These are phyloP conservation scores for Globisporangium perplexum DNA, from an alignment of 352 stramenopile species.

Conservation along the genomic window DNA sequence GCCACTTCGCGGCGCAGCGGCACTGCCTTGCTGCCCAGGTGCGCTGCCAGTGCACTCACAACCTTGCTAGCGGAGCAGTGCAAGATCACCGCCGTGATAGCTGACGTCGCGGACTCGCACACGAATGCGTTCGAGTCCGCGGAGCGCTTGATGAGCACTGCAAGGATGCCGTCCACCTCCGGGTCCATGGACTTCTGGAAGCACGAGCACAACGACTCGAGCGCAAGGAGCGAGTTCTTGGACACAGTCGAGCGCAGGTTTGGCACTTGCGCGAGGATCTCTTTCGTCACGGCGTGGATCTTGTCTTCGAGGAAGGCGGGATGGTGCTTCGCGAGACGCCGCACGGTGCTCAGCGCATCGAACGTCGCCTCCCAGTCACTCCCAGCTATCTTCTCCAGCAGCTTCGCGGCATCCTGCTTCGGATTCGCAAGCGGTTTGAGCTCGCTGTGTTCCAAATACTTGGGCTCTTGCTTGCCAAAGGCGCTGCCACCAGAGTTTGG, in stretches of 20 bases:
- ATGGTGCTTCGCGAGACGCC: conserved; percentile 50
- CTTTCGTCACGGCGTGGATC: conserved; percentile 35
- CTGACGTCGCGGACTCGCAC: conserved; percentile 44
- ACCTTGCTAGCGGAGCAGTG: conserved; percentile 50
- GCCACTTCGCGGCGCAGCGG: conserved; percentile 60
- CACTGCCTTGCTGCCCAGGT: conserved; percentile 41
- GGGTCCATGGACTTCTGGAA: conserved; percentile 46
- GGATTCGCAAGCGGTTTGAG: conserved; percentile 46
- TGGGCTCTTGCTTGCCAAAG: conserved; percentile 50
- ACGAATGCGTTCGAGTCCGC: conserved; percentile 73
- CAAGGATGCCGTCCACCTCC: conserved; percentile 53
- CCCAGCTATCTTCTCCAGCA: conserved; percentile 27
- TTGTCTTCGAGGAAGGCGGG: conserved; percentile 34
- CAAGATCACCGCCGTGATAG: conserved; percentile 41
- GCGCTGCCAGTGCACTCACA: conserved; percentile 29
- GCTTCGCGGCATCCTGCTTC: conserved; percentile 43
- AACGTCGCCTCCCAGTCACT: conserved; percentile 64
- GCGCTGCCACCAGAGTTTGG: conserved; percentile 1
- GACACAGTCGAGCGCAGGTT: conserved; percentile 70
- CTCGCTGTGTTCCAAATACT: conserved; percentile 60
- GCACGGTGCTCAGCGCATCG: conserved; percentile 52
- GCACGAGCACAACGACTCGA: conserved; percentile 50
- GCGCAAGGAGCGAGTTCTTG: conserved; percentile 69
- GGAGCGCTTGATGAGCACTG: conserved; percentile 58
- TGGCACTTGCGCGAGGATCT: conserved; percentile 52